Evolutionary conservation across 129 eudicot genomes (phyloP).

Genomic region (Daucus carota): DNA sequence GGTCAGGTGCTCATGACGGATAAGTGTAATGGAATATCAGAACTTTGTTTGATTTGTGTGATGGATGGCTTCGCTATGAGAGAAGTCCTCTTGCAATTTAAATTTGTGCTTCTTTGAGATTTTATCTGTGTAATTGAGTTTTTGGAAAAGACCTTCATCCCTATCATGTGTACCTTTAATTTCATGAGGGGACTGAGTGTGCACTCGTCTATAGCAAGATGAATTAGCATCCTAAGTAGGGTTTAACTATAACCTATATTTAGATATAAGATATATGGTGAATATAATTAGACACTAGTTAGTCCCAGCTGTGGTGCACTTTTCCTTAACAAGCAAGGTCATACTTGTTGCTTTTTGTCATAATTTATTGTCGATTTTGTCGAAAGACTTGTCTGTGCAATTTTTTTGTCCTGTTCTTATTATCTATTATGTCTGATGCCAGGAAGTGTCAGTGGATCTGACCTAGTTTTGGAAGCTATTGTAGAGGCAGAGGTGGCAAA

Average conservation of each 20-base stretch:
- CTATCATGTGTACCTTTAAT: background rate
- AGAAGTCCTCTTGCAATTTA: background rate
- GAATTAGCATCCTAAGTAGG: background rate
- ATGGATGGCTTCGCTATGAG: background rate
- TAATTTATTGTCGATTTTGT: background rate
- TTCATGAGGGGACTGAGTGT: background rate
- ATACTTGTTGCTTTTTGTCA: background rate
- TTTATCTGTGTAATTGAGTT: background rate
- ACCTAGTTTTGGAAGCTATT: slow-evolving; percentile 71
- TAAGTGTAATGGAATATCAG: background rate
- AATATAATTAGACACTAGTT: background rate
- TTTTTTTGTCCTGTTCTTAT: background rate
- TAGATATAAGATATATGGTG: background rate
- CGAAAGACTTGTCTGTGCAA: slow-evolving; percentile 3
- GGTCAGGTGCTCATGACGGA: background rate
- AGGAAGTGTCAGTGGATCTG: slow-evolving; percentile 69
- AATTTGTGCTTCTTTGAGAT: background rate
- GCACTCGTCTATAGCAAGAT: background rate
- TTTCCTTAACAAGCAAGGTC: too few species aligned
- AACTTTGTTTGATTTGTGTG: background rate
- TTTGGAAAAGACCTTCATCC: background rate
- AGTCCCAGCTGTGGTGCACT: background rate
- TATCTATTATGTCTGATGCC: slow-evolving; percentile 13
- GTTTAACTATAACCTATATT: background rate
- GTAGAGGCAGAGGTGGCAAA: slow-evolving; percentile 76